Percentiles rank a stretch among this genome's conserved stretches.
Evolutionary conservation across 2,329 filamentous ascomycete genomes (phyloP).

Genomic region (Nemania sp.): DNA sequence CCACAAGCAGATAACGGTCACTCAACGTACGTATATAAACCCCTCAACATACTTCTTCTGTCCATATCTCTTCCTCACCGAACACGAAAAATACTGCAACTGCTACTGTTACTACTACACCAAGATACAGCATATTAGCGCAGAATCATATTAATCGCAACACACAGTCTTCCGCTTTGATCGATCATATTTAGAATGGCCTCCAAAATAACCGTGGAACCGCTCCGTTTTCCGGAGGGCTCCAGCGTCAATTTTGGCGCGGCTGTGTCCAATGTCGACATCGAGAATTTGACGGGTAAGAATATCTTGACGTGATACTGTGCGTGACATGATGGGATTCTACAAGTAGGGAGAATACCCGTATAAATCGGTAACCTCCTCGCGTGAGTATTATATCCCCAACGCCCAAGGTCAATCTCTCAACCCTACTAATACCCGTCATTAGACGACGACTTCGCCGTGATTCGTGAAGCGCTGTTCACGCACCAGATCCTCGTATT

Average conservation of each 20-base stretch:
- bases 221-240: conserved; percentile 42
- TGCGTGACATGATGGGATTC: conserved; percentile 27
- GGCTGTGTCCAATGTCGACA: conserved; percentile 57
- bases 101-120: no score
- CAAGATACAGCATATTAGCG: no score
- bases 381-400: conserved; percentile 45
- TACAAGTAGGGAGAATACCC: conserved; percentile 53
- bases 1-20: conserved; percentile 17
- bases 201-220: conserved; percentile 41
- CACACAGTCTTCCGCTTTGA: background rate
- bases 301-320: conserved; percentile 18
- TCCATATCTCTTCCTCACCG: background rate
- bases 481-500: conserved; percentile 70
- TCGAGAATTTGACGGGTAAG: conserved; percentile 66
- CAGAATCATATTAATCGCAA: background rate
- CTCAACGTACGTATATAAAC: background rate
- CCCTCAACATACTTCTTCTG: background rate
- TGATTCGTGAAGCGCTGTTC: conserved; percentile 68
- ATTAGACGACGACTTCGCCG: conserved; percentile 65
- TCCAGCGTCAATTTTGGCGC: conserved; percentile 63
- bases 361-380: conserved; percentile 64
- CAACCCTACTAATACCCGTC: conserved; percentile 23
- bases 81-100: background rate
- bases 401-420: background rate
- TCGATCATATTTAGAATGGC: conserved; percentile 17